Conservation (phyloP, 2,329 filamentous ascomycete species). For the Trichoderma sp. region DNA sequence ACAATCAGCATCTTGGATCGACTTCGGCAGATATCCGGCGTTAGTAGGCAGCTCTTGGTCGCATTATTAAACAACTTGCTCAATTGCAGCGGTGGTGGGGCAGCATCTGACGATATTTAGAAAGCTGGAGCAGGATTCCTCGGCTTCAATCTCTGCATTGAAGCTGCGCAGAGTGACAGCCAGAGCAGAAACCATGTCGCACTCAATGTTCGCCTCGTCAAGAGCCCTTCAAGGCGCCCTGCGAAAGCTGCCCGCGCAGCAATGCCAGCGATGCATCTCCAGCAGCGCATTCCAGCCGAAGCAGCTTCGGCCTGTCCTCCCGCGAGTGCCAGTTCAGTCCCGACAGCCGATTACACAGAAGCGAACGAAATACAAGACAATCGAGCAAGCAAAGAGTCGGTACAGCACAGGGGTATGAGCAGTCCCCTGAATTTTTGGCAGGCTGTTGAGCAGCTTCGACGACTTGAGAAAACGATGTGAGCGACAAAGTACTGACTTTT, state of each 20-base stretch:
- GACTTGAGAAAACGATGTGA: background rate
- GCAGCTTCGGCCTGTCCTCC: constrained; percentile 43
- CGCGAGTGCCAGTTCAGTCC: constrained; percentile 39
- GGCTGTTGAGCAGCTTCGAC: background rate
- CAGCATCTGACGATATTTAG: constrained; percentile 25
- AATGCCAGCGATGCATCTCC: constrained; percentile 51
- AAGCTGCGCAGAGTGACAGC: background rate
- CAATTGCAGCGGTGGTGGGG: constrained; percentile 15
- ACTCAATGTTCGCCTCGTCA: constrained; percentile 40
- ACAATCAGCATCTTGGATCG: background rate
- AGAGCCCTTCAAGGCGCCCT: constrained; percentile 44
- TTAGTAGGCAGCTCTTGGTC: background rate
- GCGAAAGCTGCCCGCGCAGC: constrained; percentile 39
- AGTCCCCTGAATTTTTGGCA: background rate
- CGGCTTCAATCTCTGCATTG: background rate
- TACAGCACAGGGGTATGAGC: constrained; percentile 57
- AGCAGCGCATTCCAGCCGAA: constrained; percentile 42
- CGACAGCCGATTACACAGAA: constrained; percentile 45
- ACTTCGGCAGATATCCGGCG: constrained; percentile 17
- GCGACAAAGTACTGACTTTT: constrained; percentile 1
- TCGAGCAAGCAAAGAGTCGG: constrained; percentile 63
- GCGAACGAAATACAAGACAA: constrained; percentile 54
- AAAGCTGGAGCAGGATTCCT: background rate
- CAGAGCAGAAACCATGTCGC: constrained; percentile 44
- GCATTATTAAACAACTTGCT: constrained; percentile 19